phyloP scores from a whole-genome alignment of 2,329 filamentous ascomycete species.

The Balansia obtecta region DNA sequence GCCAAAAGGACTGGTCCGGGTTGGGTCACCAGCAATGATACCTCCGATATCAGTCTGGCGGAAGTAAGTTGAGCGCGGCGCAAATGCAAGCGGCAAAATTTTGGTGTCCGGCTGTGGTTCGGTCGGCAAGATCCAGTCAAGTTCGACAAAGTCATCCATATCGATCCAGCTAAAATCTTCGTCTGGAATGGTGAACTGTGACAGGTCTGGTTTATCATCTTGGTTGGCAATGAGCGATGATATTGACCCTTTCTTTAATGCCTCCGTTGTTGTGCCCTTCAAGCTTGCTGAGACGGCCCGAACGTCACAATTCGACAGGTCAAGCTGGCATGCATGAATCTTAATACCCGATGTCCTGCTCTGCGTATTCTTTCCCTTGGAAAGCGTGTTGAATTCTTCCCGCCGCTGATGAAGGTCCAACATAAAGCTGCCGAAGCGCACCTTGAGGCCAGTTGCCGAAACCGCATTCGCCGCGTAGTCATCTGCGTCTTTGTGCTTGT shows the following conservation, averaged over 20 bases:
- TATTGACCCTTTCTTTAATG: constrained; percentile 50
- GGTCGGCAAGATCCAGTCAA: constrained; percentile 89
- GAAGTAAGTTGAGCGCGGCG: constrained; percentile 95
- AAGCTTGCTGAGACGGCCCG: constrained; percentile 88
- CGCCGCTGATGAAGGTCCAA: constrained; percentile 88
- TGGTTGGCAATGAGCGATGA: constrained; percentile 39
- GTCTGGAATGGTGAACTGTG: constrained; percentile 88
- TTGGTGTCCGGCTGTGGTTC: constrained; percentile 87
- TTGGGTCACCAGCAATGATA: constrained; percentile 65
- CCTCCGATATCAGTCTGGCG: constrained; percentile 87
- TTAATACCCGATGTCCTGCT: constrained; percentile 85
- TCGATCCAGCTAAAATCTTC: constrained; percentile 95
- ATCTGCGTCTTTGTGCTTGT: constrained; percentile 94
- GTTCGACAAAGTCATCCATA: constrained; percentile 97
- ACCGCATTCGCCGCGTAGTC: constrained; percentile 66
- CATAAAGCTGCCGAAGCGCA: constrained; percentile 93
- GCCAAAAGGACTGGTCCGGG: constrained; percentile 79
- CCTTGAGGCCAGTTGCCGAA: constrained; percentile 91
- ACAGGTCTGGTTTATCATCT: constrained; percentile 57
- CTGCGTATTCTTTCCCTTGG: constrained; percentile 63
- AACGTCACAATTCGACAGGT: constrained; percentile 83
- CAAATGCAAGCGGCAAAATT: constrained; percentile 82
- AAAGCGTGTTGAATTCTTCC: constrained; percentile 77
- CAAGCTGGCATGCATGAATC: constrained; percentile 87
- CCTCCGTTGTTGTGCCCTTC: constrained; percentile 64